Base-by-base conservation (phyloP, 148 eudicot genomes). In the Amaranthus palmeri region DNA sequence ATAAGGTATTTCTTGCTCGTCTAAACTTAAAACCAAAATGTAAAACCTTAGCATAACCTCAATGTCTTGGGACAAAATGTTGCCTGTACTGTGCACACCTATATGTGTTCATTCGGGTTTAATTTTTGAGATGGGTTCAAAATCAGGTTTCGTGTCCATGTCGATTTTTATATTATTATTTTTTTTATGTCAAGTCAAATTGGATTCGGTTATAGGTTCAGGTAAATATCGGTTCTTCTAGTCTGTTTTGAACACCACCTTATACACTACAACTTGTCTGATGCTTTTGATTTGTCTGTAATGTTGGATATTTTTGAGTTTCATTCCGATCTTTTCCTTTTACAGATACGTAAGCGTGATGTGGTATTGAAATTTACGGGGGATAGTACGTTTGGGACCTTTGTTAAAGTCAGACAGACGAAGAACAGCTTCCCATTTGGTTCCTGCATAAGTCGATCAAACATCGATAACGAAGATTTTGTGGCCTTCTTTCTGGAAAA, bases 311-410 rank as follows among this genome's bases (percentile, higher is more conserved):
- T 44, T 41, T 45, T 54, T 4, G 10, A 13, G 14, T 46, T 54
- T 53, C 44, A 42, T 8, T 50, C 46, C 67, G 44, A 49, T 36
- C 0, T 50, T 17, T 59, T 56, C 12, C 4, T 59, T 59, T 47
- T 84, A 78, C 90, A 95, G 98, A 81, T 89, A 77, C 97, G 96
- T 48, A 95, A 89, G 74, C 93, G 90, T 15, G 92, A 95, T 71
- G 88, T 95, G 53, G 72, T 77, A 63, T 72, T 95, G 82, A 89
- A 91, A 71, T 83, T 89, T 81, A 68, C 82, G 0, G 81, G 78
- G 6, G 75, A 77, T 75, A 72, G 67, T 70, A 67, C 76, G 65
- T 57, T 57, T 6, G 96, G 91, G 45, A 60, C 87, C 44, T 78
- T 68, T 50, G 85, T 95, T 14, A 88, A 77, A 83, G 82, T 95